Percentiles rank a stretch among this genome's conserved stretches.
Conservation (phyloP, 352 stramenopile genomes). For the Phytophthora podocarpi region DNA sequence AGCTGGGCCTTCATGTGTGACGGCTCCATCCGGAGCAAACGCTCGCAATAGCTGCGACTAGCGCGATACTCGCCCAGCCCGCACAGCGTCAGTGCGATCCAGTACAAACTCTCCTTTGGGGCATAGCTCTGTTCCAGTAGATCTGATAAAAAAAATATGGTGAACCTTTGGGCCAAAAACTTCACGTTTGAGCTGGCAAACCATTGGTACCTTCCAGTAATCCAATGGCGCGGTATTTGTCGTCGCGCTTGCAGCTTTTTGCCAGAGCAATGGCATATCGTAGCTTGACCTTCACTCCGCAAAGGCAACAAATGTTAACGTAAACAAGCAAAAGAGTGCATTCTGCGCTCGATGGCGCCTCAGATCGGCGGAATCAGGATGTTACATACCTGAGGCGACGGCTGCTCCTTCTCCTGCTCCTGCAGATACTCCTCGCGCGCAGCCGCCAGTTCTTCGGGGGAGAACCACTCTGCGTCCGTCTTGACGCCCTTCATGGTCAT, state of each 20-base stretch:
- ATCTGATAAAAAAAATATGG: slow-evolving; percentile 42
- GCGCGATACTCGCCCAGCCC: slow-evolving; percentile 69
- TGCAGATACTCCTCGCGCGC: slow-evolving; percentile 78
- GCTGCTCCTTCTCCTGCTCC: slow-evolving; percentile 78
- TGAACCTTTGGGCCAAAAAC: slow-evolving; percentile 4
- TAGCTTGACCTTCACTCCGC: slow-evolving; percentile 61
- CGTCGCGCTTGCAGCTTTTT: slow-evolving; percentile 82
- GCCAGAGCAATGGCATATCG: slow-evolving; percentile 73
- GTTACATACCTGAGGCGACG: slow-evolving; percentile 51
- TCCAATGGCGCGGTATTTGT: slow-evolving; percentile 75
- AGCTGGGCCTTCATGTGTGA: slow-evolving; percentile 72
- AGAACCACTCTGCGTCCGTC: slow-evolving; percentile 68
- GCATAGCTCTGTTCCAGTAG: slow-evolving; percentile 59
- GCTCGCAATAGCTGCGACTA: slow-evolving; percentile 76
- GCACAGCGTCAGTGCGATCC: slow-evolving; percentile 75
- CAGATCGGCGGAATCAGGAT: slow-evolving; percentile 10
- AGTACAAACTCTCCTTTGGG: slow-evolving; percentile 76
- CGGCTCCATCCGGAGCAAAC: slow-evolving; percentile 76
- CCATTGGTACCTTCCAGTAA: slow-evolving; percentile 63
- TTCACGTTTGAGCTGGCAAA: neutral
- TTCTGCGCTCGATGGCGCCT: neutral
- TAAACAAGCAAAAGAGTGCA: slow-evolving; percentile 1
- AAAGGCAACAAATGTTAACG: slow-evolving; percentile 11
- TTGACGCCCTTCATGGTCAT: slow-evolving; percentile 43
- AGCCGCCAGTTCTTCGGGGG: slow-evolving; percentile 67